phyloP scores from a whole-genome alignment of 176 grass and related monocot genomes.

The Tillandsia fasciculata region DNA sequence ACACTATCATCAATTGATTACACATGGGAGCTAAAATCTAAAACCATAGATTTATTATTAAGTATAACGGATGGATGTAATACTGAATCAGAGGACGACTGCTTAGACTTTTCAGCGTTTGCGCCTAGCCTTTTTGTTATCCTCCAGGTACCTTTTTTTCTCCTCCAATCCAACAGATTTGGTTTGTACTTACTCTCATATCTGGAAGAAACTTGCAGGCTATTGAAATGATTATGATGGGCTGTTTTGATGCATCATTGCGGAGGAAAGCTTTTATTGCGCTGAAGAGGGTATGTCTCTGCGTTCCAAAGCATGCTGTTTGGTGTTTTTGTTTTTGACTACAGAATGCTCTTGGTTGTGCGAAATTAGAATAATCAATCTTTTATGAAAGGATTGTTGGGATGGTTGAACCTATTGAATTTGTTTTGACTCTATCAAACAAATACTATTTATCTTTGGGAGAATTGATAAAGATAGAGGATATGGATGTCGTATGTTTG shows the following conservation, averaged over 20 bases:
- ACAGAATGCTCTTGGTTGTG: too few relatives aligned
- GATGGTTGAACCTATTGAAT: too few relatives aligned
- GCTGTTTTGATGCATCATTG: constrained; percentile 41
- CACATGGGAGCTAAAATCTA: constrained; percentile 69
- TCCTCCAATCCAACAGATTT: neutral
- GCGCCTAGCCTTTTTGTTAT: constrained; percentile 34
- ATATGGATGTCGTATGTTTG: too few relatives aligned
- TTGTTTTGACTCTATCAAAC: constrained; percentile 9
- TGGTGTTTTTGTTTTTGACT: too few relatives aligned
- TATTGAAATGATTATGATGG: constrained; percentile 75
- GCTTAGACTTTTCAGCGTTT: constrained; percentile 36
- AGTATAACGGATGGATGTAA: constrained; percentile 34
- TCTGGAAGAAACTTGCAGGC: constrained; percentile 34
- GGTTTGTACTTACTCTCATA: constrained; percentile 20
- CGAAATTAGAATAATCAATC: too few relatives aligned
- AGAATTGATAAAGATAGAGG: too few relatives aligned
- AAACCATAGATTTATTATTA: constrained; percentile 51
- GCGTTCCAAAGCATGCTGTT: neutral
- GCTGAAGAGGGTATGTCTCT: constrained; percentile 48
- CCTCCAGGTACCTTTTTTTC: constrained; percentile 49
- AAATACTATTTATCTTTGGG: neutral
- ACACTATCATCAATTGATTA: constrained; percentile 54
- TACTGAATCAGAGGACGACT: constrained; percentile 21
- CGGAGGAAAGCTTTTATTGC: constrained; percentile 67
- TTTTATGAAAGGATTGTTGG: too few relatives aligned